These are phyloP conservation scores for Metschnikowia similis DNA, from an alignment of 805 yeast species.

Conservation along the genomic window DNA sequence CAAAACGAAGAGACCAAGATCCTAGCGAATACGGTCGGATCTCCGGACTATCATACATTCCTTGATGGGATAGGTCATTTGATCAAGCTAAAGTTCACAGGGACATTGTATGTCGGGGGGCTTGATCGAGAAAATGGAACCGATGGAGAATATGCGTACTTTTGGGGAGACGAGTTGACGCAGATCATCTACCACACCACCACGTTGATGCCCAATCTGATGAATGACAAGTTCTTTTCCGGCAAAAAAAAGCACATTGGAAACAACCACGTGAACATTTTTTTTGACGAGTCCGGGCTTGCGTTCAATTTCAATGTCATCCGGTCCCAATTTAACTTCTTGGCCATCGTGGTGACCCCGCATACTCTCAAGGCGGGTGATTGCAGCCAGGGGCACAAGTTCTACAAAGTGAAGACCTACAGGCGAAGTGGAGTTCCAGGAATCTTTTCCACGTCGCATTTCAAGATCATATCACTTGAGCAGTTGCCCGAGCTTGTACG, in stretches of 20 bases:
- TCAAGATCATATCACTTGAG: constrained; percentile 60
- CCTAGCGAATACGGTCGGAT: constrained; percentile 60
- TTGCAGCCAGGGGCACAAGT: constrained; percentile 16
- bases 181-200: constrained; percentile 77
- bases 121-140: constrained; percentile 62
- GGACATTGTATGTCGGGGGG: constrained; percentile 66
- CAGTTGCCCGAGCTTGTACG: constrained; percentile 63
- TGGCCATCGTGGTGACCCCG: constrained; percentile 76
- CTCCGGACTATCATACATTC: constrained; percentile 57
- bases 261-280: constrained; percentile 75
- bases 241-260: constrained; percentile 83
- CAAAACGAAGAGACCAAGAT: constrained; percentile 64
- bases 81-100: constrained; percentile 50
- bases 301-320: constrained; percentile 68
- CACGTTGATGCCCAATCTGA: constrained; percentile 68
- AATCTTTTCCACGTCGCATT: constrained; percentile 69
- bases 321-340: constrained; percentile 75
- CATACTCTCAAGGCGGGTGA: constrained; percentile 25
- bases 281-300: constrained; percentile 66
- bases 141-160: constrained; percentile 74
- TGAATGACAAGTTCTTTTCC: constrained; percentile 40
- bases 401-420: constrained; percentile 59
- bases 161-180: constrained; percentile 66
- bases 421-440: constrained; percentile 72
- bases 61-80: constrained; percentile 55